Base-by-base conservation (phyloP, 2,329 filamentous ascomycete genomes). In the Apiospora malaysiana region DNA sequence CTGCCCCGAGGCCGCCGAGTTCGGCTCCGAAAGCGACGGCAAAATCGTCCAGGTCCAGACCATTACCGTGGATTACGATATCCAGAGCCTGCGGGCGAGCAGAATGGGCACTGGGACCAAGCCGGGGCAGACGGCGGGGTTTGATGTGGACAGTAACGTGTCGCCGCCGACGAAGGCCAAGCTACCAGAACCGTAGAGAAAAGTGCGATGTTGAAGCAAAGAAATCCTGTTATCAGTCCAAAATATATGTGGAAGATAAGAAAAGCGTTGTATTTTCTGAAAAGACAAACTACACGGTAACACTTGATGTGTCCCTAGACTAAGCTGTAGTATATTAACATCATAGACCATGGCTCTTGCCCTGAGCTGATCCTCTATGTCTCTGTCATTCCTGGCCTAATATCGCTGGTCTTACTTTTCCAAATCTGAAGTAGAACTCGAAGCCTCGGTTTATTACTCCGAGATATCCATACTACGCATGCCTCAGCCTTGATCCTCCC, bases 21-120 rank as follows among this genome's bases (percentile, higher is more conserved):
- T 23, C 37, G 63, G 42, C 37, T 27, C 42, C 37, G 63, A 66
- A 4, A 66, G 63, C 37, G 42, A 66, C 14, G 37, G 37, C 63
- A 45, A 45, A n/a, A 66, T 66, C 37, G 63, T 66, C 21, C 37
- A 66, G 63, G 63, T 66, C 21, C 37, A 66, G 63, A 66, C 63
- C 37, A 25, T 66, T 16, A 66, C 63, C 2, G n/a, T 66, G 10
- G 37, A 66, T n/a, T 66, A 66, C 42, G 63, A 66, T 9, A n/a
- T 42, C n/a, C n/a, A 27, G 37, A 45, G 21, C 14, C 10, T 45
- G 14, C 9, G 63, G 9, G 10, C n/a, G 3, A 66, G 63, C 42
- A 23, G 37, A 10, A 25, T 66, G 63, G 63, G 37, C 37, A 27
- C n/a, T 10, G 63, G 63, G 42, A 37, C 63, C 12, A 59, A 59